Evolutionary conservation across 2,329 filamentous ascomycete species (phyloP).

Genomic region (Lachnellula arida): DNA sequence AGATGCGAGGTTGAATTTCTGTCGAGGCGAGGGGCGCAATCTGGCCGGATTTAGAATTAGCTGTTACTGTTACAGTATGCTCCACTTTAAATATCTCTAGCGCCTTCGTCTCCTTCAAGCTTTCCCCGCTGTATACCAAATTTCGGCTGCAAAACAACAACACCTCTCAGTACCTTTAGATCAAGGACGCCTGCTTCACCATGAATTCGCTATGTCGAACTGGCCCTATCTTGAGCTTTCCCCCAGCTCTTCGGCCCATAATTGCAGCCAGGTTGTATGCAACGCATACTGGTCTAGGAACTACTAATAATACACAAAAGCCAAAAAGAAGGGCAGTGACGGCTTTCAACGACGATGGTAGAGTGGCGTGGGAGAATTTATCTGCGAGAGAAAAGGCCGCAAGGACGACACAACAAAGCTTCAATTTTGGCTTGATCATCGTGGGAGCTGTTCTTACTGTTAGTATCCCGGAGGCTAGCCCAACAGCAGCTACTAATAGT

Average conservation of each 20-base stretch:
- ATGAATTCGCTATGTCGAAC: constrained; percentile 23
- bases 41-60: not conserved
- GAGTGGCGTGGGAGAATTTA: constrained; percentile 74
- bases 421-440: constrained; percentile 78
- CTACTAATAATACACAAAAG: constrained; percentile 27
- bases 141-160: not conserved
- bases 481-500: constrained; percentile 11
- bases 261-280: constrained; percentile 50
- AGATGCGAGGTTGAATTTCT: constrained; percentile 7
- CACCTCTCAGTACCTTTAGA: not conserved
- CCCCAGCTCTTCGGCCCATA: constrained; percentile 36
- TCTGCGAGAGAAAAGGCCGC: constrained; percentile 73
- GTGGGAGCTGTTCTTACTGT: constrained; percentile 74
- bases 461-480: constrained; percentile 27
- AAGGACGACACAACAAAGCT: constrained; percentile 81
- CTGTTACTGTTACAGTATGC: not conserved
- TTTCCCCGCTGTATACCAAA: constrained; percentile 12
- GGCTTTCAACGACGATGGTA: constrained; percentile 79
- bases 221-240: constrained; percentile 34
- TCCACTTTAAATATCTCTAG: not conserved
- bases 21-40: constrained; percentile 11
- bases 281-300: constrained; percentile 45
- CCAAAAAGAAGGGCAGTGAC: constrained; percentile 68
- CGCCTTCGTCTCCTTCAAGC: not conserved
- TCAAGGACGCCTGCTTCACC: not conserved